Evolutionary conservation across 371 early-diverging fungal species (phyloP).

Genomic region (Mortierella sp.): DNA sequence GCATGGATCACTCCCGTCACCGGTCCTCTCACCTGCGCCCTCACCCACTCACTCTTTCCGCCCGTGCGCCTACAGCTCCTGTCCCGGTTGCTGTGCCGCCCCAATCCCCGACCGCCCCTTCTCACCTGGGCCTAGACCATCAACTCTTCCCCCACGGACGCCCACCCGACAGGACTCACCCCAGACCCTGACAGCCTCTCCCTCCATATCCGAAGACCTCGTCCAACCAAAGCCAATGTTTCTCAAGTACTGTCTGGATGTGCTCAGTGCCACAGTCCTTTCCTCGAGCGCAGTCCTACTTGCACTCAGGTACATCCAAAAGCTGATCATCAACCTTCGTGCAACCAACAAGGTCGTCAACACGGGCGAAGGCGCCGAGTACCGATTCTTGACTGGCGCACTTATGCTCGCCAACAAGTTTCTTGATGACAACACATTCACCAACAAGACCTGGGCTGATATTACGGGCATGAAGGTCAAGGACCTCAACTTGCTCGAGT

Average conservation of each 20-base stretch:
- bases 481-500: conserved; percentile 70
- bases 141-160: conserved; percentile 11
- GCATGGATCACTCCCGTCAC: conserved; percentile 16
- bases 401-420: conserved; percentile 67
- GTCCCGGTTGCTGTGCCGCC: conserved; percentile 21
- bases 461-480: conserved; percentile 70
- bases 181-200: background rate
- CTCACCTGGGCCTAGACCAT: background rate
- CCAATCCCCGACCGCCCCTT: background rate
- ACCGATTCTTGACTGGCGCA: conserved; percentile 74
- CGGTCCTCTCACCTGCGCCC: conserved; percentile 34
- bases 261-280: conserved; percentile 64
- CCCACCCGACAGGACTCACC: background rate
- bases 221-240: conserved; percentile 46
- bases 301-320: conserved; percentile 71
- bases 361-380: conserved; percentile 77
- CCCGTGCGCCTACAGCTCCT: conserved; percentile 4
- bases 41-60: background rate
- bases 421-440: conserved; percentile 71
- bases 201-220: conserved; percentile 9
- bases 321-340: conserved; percentile 58
- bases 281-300: conserved; percentile 67
- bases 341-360: conserved; percentile 55
- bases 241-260: conserved; percentile 51
- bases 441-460: conserved; percentile 73